Percentiles rank a stretch among this genome's conserved stretches.
phyloP scores from a whole-genome alignment of 2,329 filamentous ascomycete genomes.

The Ceratocystis alfenasii region DNA sequence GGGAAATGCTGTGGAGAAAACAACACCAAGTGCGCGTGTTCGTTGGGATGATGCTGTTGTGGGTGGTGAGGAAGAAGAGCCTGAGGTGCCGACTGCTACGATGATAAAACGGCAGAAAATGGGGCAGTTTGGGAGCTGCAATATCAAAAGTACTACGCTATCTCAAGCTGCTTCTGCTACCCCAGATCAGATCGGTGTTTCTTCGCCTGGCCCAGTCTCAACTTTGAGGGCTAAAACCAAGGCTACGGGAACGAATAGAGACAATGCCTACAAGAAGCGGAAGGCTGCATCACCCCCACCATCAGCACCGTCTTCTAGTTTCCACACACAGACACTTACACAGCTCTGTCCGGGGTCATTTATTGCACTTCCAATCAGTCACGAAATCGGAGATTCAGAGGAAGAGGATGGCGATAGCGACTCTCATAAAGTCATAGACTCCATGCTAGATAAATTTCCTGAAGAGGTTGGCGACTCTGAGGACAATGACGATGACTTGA shows the following conservation, averaged over 20 bases:
- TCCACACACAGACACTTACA: conserved; percentile 35
- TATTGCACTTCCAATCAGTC: background rate
- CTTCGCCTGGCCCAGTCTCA: background rate
- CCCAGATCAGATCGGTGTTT: too few relatives aligned
- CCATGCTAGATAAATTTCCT: too few relatives aligned
- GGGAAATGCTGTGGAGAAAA: background rate
- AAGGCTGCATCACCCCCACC: background rate
- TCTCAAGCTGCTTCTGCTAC: conserved; percentile 1
- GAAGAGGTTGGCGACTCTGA: conserved; percentile 1
- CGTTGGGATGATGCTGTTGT: background rate
- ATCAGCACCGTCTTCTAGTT: conserved; percentile 25
- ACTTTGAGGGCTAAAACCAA: background rate
- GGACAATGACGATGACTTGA: conserved; percentile 8
- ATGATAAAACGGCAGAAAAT: conserved; percentile 23
- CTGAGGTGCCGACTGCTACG: conserved; percentile 22
- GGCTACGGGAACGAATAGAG: conserved; percentile 27
- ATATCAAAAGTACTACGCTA: conserved; percentile 11
- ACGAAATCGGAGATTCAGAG: conserved; percentile 32
- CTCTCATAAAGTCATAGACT: background rate
- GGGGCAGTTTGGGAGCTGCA: conserved; percentile 22
- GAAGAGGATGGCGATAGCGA: conserved; percentile 27
- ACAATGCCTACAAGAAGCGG: conserved; percentile 24
- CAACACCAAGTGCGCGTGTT: background rate
- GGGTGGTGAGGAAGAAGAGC: background rate
- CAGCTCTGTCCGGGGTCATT: conserved; percentile 29